Conservation (phyloP, 2,329 filamentous ascomycete genomes). For the Plenodomus biglobosus region DNA sequence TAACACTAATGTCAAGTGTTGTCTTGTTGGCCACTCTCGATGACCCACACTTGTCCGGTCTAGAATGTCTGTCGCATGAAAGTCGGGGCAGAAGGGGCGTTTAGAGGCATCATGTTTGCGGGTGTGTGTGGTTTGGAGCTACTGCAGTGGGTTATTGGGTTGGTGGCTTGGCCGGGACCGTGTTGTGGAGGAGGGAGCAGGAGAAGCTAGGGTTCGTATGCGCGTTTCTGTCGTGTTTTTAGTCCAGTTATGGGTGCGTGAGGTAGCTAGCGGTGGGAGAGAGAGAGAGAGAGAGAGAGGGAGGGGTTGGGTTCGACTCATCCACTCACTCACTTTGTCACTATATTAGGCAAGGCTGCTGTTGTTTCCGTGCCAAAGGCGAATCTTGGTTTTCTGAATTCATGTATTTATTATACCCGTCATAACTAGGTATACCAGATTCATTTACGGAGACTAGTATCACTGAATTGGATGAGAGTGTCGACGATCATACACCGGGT, state of each 20-base stretch:
- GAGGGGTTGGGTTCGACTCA: no score
- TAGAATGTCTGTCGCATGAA: not conserved
- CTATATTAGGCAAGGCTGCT: not conserved
- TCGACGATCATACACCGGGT: not conserved
- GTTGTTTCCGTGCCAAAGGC: not conserved
- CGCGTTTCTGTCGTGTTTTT: not conserved
- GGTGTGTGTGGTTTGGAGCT: not conserved
- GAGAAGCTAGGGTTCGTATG: not conserved
- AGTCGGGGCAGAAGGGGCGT: not conserved
- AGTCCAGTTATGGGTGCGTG: not conserved
- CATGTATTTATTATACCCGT: no score
- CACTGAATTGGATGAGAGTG: no score
- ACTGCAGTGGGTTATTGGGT: not conserved
- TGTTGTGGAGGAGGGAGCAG: not conserved
- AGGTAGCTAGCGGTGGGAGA: not conserved
- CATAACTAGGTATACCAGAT: no score
- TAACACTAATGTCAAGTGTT: no score
- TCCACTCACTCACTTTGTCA: no score
- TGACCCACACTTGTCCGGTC: not conserved
- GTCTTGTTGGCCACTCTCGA: not conserved
- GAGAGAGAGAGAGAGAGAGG: not conserved
- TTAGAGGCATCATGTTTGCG: not conserved
- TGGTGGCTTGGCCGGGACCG: not conserved
- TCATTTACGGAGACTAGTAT: no score
- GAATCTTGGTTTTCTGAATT: not conserved